Conservation (phyloP, 257 asterid species). For the Solanum megistacrolobum region DNA sequence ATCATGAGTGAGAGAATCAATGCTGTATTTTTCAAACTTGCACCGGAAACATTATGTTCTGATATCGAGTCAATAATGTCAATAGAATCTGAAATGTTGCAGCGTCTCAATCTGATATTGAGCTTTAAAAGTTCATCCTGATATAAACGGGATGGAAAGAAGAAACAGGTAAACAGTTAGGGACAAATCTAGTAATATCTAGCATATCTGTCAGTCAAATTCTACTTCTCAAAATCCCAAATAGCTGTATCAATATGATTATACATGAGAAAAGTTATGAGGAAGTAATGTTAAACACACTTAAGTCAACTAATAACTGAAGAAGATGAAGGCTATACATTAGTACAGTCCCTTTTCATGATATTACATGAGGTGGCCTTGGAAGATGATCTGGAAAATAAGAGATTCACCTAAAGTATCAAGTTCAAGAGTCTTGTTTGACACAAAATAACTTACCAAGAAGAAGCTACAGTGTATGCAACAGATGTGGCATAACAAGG, state of each 20-base stretch:
- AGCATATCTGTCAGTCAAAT: background rate
- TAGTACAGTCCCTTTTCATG: background rate
- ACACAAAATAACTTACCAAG: background rate
- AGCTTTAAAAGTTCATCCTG: slow-evolving; percentile 62
- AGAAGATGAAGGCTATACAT: background rate
- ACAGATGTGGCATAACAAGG: background rate
- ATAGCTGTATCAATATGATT: background rate
- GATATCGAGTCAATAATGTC: slow-evolving; percentile 17
- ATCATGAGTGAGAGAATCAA: slow-evolving; percentile 40
- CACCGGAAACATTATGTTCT: slow-evolving; percentile 20
- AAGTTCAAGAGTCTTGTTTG: background rate
- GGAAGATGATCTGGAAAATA: background rate
- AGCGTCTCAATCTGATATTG: slow-evolving; percentile 30
- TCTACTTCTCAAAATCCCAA: background rate
- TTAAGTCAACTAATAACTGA: background rate
- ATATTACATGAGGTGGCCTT: background rate
- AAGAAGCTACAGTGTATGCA: background rate
- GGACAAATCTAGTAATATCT: background rate
- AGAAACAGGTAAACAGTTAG: background rate
- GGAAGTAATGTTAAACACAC: background rate
- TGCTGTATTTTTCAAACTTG: slow-evolving; percentile 43
- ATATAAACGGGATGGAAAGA: slow-evolving; percentile 1
- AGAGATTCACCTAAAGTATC: background rate
- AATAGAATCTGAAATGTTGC: slow-evolving; percentile 32
- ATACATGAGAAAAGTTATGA: background rate